Evolutionary conservation across 2,329 filamentous ascomycete genomes (phyloP).

Genomic region (Penicillium sp.): DNA sequence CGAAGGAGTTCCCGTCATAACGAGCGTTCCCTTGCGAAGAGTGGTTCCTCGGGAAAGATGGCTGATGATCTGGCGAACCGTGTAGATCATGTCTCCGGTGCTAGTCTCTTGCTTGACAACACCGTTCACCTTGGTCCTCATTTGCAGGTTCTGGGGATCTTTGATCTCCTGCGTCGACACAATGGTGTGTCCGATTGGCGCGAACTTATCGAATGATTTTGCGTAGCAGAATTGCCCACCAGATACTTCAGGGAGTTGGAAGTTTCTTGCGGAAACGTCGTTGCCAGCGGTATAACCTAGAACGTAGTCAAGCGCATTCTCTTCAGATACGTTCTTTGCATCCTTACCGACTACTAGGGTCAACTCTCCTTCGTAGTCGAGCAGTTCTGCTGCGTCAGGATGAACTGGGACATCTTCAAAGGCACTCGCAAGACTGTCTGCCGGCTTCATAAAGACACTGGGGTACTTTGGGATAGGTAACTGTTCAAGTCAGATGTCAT

Average conservation of each 20-base stretch:
- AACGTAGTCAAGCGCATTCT: constrained; percentile 25
- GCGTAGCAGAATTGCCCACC: constrained; percentile 43
- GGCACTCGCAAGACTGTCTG: constrained; percentile 6
- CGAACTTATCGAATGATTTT: constrained; percentile 43
- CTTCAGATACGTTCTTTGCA: constrained; percentile 16
- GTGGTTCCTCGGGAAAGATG: constrained; percentile 41
- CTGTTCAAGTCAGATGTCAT: background rate
- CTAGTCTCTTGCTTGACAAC: constrained; percentile 39
- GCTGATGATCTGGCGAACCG: constrained; percentile 35
- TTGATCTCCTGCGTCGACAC: constrained; percentile 31
- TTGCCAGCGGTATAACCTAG: constrained; percentile 37
- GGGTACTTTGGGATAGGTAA: constrained; percentile 3
- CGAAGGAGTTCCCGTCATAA: constrained; percentile 45
- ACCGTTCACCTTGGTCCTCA: constrained; percentile 40
- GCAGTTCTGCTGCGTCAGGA: background rate
- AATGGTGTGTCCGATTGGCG: constrained; percentile 40
- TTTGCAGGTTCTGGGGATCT: constrained; percentile 32
- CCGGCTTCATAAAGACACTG: constrained; percentile 22
- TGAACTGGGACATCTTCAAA: constrained; percentile 8
- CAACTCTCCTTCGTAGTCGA: constrained; percentile 23
- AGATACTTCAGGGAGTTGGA: constrained; percentile 27
- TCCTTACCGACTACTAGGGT: constrained; percentile 23
- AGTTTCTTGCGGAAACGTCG: constrained; percentile 31
- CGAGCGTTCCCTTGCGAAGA: constrained; percentile 39
- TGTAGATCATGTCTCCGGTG: constrained; percentile 42